Conservation (phyloP, 2,329 filamentous ascomycete species). For the Phialophora chinensis region DNA sequence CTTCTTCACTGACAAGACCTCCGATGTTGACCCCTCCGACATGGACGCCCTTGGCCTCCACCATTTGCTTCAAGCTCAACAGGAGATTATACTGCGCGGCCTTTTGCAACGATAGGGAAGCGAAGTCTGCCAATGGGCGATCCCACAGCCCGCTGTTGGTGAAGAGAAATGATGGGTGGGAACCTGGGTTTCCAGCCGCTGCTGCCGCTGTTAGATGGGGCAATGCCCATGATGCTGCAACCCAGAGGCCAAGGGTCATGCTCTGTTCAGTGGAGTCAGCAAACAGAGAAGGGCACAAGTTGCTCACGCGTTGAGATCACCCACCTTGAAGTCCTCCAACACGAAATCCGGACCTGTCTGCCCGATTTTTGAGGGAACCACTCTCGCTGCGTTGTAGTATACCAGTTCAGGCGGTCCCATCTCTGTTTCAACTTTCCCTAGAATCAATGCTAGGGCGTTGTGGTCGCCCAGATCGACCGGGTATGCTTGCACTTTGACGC, state of each 20-base stretch:
- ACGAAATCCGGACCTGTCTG: constrained; percentile 20
- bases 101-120: constrained; percentile 31
- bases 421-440: constrained; percentile 24
- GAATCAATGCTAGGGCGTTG: constrained; percentile 15
- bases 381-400: constrained; percentile 31
- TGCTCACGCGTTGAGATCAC: neutral
- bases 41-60: constrained; percentile 37
- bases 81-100: constrained; percentile 30
- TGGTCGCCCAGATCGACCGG: constrained; percentile 29
- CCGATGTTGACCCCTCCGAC: constrained; percentile 37
- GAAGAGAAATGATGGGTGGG: constrained; percentile 30
- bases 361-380: constrained; percentile 23
- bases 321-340: constrained; percentile 32
- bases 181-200: constrained; percentile 11
- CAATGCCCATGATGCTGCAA: constrained; percentile 30
- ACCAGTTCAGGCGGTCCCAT: constrained; percentile 30
- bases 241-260: constrained; percentile 31
- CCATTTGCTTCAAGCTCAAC: constrained; percentile 27
- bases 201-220: constrained; percentile 23
- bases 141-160: constrained; percentile 26
- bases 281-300: neutral
- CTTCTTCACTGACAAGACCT: constrained; percentile 34
- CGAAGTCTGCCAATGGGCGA: constrained; percentile 25
- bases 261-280: constrained; percentile 16
- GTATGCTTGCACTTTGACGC: constrained; percentile 25